A percentile compares a stretch with the other conserved stretches of the same genome.
phyloP scores from a whole-genome alignment of 1,284 basidiomycete species.

The Salmacisia buchloeana region DNA sequence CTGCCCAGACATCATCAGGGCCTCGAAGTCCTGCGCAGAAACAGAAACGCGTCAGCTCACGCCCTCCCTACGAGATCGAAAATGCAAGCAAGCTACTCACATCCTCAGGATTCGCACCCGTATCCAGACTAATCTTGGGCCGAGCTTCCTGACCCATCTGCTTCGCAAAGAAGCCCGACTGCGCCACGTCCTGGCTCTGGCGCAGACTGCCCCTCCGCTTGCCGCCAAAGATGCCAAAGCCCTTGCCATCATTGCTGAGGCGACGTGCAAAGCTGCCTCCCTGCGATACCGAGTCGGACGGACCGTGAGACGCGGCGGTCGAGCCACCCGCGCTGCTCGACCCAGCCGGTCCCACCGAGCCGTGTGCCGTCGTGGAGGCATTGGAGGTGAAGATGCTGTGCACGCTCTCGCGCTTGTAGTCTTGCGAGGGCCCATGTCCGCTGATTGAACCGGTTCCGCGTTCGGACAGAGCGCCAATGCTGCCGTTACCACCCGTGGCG shows the following conservation, averaged over 20 bases:
- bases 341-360: neutral
- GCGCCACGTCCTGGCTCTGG: conserved; percentile 22
- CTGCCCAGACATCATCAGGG: conserved; percentile 34
- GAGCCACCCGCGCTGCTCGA: neutral
- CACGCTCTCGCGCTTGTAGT: conserved; percentile 6
- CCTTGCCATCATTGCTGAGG: conserved; percentile 23
- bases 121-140: conserved; percentile 9
- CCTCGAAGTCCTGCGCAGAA: conserved; percentile 32
- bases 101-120: conserved; percentile 23
- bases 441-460: conserved; percentile 1
- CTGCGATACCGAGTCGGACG: conserved; percentile 6
- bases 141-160: conserved; percentile 1
- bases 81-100: neutral
- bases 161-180: conserved; percentile 13
- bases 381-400: neutral
- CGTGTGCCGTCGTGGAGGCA: conserved; percentile 1
- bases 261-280: conserved; percentile 17
- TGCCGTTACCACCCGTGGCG: neutral
- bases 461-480: too few species aligned
- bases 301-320: neutral
- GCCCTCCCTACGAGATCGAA: neutral
- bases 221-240: conserved; percentile 23
- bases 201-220: conserved; percentile 37
- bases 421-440: neutral
- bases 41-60: too few species aligned